phyloP scores from a whole-genome alignment of 495 filamentous ascomycete species.

The Parachaetomium inaequale region DNA sequence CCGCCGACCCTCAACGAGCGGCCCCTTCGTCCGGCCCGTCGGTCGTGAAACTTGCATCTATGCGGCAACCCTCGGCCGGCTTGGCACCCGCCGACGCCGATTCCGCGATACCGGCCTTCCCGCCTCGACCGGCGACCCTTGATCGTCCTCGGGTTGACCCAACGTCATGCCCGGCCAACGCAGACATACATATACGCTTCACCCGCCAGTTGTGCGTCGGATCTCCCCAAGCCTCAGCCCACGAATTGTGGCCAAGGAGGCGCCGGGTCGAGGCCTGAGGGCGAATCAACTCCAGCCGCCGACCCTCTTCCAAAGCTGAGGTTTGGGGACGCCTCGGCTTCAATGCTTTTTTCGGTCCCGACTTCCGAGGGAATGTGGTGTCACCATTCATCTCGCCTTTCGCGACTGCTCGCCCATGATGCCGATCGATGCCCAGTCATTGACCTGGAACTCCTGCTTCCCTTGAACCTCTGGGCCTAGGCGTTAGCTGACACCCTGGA shows the following conservation, averaged over 20 bases:
- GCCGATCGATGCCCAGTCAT: neutral
- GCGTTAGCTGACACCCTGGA: neutral
- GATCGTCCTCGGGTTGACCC: neutral
- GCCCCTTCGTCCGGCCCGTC: too few relatives aligned
- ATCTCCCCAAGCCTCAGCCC: neutral
- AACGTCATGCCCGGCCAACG: neutral
- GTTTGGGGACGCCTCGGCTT: neutral
- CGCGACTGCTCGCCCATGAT: neutral
- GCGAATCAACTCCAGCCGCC: neutral
- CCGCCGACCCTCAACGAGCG: too few relatives aligned
- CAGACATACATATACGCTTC: neutral
- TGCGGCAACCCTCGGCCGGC: neutral
- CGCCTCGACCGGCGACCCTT: neutral
- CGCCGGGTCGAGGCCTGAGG: neutral
- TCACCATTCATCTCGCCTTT: neutral
- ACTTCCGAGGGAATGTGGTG: constrained; percentile 7
- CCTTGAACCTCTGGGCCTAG: neutral
- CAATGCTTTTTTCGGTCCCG: constrained; percentile 16
- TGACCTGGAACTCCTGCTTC: neutral
- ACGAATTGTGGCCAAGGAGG: neutral
- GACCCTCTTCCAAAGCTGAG: neutral
- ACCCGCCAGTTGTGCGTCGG: neutral
- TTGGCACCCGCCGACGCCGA: neutral
- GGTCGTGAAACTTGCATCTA: too few relatives aligned
- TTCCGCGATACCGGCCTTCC: neutral